Evolutionary conservation across 768 basidiomycete genomes (phyloP).

Genomic region (Kwoniella mangroviensis): DNA sequence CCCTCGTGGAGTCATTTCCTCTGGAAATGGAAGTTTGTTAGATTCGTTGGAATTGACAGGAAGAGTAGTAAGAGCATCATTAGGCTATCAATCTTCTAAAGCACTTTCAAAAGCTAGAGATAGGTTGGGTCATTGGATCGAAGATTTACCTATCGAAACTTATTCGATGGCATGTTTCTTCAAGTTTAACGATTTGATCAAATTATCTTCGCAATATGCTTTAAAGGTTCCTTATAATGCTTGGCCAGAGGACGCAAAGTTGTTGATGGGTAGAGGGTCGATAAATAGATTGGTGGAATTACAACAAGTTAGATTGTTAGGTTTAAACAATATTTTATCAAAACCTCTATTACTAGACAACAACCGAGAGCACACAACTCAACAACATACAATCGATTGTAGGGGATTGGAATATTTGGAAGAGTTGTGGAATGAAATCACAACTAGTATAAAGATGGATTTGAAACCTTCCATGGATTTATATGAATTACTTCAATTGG

Average conservation of each 20-base stretch:
- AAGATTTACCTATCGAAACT: slow-evolving; percentile 26
- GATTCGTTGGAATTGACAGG: slow-evolving; percentile 36
- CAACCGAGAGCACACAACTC: background rate
- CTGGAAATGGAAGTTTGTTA: slow-evolving; percentile 5
- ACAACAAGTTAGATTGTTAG: slow-evolving; percentile 23
- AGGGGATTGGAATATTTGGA: slow-evolving; percentile 3
- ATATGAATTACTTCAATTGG: slow-evolving; percentile 37
- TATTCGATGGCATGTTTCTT: slow-evolving; percentile 48
- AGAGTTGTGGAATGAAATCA: slow-evolving; percentile 30
- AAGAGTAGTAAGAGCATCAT: slow-evolving; percentile 41
- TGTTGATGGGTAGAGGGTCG: slow-evolving; percentile 36
- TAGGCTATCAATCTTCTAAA: slow-evolving; percentile 51
- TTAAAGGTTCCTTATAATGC: slow-evolving; percentile 21
- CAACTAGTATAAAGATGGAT: slow-evolving; percentile 8
- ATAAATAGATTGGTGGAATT: slow-evolving; percentile 23
- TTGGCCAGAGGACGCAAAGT: slow-evolving; percentile 32
- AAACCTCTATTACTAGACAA: background rate
- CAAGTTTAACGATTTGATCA: slow-evolving; percentile 46
- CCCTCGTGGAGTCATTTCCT: slow-evolving; percentile 31
- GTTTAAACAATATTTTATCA: slow-evolving; percentile 34
- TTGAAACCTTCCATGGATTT: slow-evolving; percentile 27
- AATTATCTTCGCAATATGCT: slow-evolving; percentile 33
- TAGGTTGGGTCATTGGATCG: slow-evolving; percentile 25
- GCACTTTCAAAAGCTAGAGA: slow-evolving; percentile 37
- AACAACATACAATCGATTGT: slow-evolving; percentile 26